Conservation (phyloP, 2,329 filamentous ascomycete species). For the Talaromyces sp. region DNA sequence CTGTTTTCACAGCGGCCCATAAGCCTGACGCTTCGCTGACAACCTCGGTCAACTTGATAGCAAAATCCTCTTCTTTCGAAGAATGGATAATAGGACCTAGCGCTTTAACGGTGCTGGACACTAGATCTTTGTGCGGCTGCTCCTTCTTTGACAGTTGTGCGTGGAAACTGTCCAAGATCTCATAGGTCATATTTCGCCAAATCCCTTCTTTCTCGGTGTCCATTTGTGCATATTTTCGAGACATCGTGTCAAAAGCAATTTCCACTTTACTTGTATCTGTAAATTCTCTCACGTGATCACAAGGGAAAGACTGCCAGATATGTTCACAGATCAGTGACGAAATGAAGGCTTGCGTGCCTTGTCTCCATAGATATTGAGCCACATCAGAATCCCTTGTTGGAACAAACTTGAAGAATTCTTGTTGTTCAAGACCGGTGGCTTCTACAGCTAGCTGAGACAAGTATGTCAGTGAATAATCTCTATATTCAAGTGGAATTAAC, state of each 20-base stretch:
- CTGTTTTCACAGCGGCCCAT: not conserved
- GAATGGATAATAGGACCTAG: not conserved
- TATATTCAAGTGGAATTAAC: not conserved
- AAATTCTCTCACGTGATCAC: not conserved
- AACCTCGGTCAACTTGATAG: not conserved
- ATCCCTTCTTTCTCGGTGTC: not conserved
- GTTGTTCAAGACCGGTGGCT: not conserved
- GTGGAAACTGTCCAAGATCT: not conserved
- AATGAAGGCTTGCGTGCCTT: not conserved
- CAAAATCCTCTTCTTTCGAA: not conserved
- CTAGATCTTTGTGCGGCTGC: not conserved
- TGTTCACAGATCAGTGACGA: not conserved
- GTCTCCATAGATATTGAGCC: not conserved
- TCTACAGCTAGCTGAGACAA: not conserved
- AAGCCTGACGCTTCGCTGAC: not conserved
- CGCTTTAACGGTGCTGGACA: not conserved
- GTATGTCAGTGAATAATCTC: not conserved
- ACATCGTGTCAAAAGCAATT: not conserved
- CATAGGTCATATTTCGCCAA: not conserved
- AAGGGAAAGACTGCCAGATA: not conserved
- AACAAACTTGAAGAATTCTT: constrained; percentile 3
- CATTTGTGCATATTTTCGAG: not conserved
- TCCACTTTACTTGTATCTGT: not conserved
- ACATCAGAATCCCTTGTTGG: not conserved
- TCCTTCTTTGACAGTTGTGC: not conserved